phyloP scores from a whole-genome alignment of 495 filamentous ascomycete species.

The Sordaria brevicollis region DNA sequence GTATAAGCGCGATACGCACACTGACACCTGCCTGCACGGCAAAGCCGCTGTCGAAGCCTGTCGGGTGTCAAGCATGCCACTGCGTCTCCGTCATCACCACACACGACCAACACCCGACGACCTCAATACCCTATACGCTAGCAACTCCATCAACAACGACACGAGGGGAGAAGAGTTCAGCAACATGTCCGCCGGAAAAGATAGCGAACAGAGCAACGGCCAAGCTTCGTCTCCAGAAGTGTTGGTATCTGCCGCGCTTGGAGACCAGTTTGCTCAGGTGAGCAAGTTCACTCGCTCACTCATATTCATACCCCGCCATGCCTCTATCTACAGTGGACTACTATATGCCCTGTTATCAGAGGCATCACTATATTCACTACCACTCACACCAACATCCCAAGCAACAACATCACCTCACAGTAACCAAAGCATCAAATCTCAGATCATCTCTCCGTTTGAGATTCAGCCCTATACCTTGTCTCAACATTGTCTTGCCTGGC shows the following conservation, averaged over 20 bases:
- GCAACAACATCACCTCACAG: neutral
- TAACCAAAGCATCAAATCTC: neutral
- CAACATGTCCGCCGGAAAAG: neutral
- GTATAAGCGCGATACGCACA: neutral
- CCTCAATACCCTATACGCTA: neutral
- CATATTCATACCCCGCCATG: neutral
- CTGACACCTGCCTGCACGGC: neutral
- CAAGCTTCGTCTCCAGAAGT: neutral
- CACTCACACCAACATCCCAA: neutral
- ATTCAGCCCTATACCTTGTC: neutral
- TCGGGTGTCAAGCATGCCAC: neutral
- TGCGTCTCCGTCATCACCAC: neutral
- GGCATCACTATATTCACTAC: neutral
- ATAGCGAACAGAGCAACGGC: neutral
- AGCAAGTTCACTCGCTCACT: neutral
- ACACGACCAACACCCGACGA: neutral
- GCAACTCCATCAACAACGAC: neutral
- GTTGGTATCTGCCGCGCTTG: neutral
- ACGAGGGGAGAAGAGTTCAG: neutral
- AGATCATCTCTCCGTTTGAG: neutral
- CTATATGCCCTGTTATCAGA: neutral
- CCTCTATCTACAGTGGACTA: neutral
- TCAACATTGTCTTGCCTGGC: constrained; percentile 7
- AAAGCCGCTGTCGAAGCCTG: no score
- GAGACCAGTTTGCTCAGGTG: neutral